Percentiles rank a stretch among this genome's conserved stretches.
These are phyloP conservation scores for Yamadazyma philogaea DNA, from an alignment of 805 yeast genomes.

Conservation along the genomic window DNA sequence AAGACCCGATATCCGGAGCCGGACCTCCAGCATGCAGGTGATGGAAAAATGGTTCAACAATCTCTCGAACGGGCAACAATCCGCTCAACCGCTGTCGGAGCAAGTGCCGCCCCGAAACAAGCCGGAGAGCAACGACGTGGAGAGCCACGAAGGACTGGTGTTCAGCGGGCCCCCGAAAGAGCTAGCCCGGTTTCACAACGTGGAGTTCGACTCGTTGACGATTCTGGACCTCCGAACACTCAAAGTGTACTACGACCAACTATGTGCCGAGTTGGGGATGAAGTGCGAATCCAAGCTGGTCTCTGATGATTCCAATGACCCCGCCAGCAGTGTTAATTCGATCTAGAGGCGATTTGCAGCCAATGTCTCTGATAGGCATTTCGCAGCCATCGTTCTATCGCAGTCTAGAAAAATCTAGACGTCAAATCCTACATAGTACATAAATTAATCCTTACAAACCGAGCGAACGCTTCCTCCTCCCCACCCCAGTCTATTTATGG, in stretches of 20 bases:
- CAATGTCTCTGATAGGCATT: no score
- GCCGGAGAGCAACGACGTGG: slow-evolving; percentile 11
- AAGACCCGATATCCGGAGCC: slow-evolving; percentile 27
- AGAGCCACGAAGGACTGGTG: slow-evolving; percentile 21
- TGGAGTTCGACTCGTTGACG: slow-evolving; percentile 35
- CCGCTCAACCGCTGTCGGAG: slow-evolving; percentile 4
- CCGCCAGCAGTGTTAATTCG: slow-evolving; percentile 10
- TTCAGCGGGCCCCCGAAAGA: slow-evolving; percentile 22
- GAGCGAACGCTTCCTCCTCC: neutral
- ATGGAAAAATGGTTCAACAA: slow-evolving; percentile 45
- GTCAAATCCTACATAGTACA: neutral
- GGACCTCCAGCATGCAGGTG: slow-evolving; percentile 39
- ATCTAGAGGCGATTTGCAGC: slow-evolving; percentile 7
- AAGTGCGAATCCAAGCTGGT: slow-evolving; percentile 16
- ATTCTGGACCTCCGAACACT: slow-evolving; percentile 32
- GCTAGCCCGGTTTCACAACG: slow-evolving; percentile 30
- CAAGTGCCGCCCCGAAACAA: neutral
- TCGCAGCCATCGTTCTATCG: slow-evolving; percentile 7
- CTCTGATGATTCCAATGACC: slow-evolving; percentile 10
- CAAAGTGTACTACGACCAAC: slow-evolving; percentile 36
- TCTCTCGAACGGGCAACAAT: slow-evolving; percentile 17
- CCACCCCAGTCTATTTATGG: neutral
- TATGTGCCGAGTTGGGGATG: slow-evolving; percentile 25
- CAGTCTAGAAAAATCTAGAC: slow-evolving; percentile 7
- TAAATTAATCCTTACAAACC: neutral